These are phyloP conservation scores for Hymenoscyphus albidus DNA, from an alignment of 2,329 filamentous ascomycete genomes.

Conservation along the genomic window DNA sequence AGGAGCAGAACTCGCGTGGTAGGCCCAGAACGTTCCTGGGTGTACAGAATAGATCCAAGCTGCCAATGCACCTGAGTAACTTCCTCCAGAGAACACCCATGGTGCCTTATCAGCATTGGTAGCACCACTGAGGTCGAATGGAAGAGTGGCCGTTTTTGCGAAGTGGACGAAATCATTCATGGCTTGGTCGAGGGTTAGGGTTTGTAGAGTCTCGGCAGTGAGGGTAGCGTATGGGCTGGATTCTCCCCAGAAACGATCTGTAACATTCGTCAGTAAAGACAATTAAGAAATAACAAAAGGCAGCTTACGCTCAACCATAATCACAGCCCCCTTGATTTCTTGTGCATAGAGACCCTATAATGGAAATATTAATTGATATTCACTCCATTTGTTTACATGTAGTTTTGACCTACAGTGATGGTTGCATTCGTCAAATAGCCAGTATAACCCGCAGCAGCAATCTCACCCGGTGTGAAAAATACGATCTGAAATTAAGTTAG, in stretches of 20 bases:
- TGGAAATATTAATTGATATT: not conserved
- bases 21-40: conserved; percentile 58
- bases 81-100: conserved; percentile 54
- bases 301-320: conserved; percentile 50
- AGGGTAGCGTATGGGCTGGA: conserved; percentile 50
- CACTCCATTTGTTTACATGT: not conserved
- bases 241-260: conserved; percentile 55
- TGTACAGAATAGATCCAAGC: conserved; percentile 51
- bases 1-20: conserved; percentile 53
- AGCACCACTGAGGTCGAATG: conserved; percentile 46
- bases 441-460: conserved; percentile 43
- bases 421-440: conserved; percentile 49
- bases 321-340: conserved; percentile 49
- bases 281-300: not conserved
- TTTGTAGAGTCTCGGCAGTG: conserved; percentile 46
- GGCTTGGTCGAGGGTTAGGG: conserved; percentile 42
- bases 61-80: conserved; percentile 52
- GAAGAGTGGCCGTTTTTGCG: conserved; percentile 48
- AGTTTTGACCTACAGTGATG: conserved; percentile 37
- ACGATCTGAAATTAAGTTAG: conserved; percentile 38
- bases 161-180: conserved; percentile 53
- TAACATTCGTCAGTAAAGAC: conserved; percentile 5
- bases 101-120: conserved; percentile 51
- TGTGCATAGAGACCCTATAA: conserved; percentile 43
- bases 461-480: conserved; percentile 51